A percentile compares a stretch with the other conserved stretches of the same genome.
Evolutionary conservation across 2,329 filamentous ascomycete genomes (phyloP).

Genomic region (Dothidotthia symphoricarpi): DNA sequence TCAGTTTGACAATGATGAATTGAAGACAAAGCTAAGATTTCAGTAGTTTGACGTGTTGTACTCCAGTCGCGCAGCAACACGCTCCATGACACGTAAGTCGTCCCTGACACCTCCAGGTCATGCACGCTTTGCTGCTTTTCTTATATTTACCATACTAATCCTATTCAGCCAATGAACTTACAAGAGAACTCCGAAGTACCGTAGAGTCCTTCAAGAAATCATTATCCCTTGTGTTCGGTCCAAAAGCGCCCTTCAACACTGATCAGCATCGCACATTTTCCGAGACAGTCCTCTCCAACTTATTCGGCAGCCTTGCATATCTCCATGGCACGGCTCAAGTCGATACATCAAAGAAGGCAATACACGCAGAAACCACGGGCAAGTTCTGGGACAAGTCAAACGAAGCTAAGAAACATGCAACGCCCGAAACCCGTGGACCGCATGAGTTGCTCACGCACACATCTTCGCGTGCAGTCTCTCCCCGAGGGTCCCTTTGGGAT

Average conservation of each 20-base stretch:
- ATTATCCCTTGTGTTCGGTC: slow-evolving; percentile 67
- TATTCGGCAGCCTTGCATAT: slow-evolving; percentile 88
- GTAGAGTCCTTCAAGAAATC: slow-evolving; percentile 67
- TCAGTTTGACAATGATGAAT: slow-evolving; percentile 20
- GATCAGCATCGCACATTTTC: slow-evolving; percentile 73
- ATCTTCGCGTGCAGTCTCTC: slow-evolving; percentile 89
- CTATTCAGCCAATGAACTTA: slow-evolving; percentile 57
- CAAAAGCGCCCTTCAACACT: slow-evolving; percentile 71
- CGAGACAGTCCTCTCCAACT: slow-evolving; percentile 84
- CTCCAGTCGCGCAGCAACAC: slow-evolving; percentile 68
- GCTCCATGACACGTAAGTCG: slow-evolving; percentile 51
- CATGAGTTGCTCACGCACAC: slow-evolving; percentile 85
- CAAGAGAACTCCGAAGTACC: slow-evolving; percentile 62
- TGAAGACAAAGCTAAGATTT: slow-evolving; percentile 1
- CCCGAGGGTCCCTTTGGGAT: slow-evolving; percentile 93
- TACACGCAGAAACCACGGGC: slow-evolving; percentile 90
- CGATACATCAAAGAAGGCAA: slow-evolving; percentile 79
- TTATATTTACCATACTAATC: slow-evolving; percentile 13
- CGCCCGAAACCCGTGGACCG: slow-evolving; percentile 71
- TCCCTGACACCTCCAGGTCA: too few relatives aligned
- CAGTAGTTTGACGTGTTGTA: slow-evolving; percentile 84
- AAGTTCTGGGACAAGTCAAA: slow-evolving; percentile 91
- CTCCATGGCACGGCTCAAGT: slow-evolving; percentile 84
- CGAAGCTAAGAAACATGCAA: slow-evolving; percentile 66
- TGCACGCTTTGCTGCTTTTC: too few relatives aligned